phyloP scores from a whole-genome alignment of 2,329 filamentous ascomycete genomes.

The Colletotrichum incanum region DNA sequence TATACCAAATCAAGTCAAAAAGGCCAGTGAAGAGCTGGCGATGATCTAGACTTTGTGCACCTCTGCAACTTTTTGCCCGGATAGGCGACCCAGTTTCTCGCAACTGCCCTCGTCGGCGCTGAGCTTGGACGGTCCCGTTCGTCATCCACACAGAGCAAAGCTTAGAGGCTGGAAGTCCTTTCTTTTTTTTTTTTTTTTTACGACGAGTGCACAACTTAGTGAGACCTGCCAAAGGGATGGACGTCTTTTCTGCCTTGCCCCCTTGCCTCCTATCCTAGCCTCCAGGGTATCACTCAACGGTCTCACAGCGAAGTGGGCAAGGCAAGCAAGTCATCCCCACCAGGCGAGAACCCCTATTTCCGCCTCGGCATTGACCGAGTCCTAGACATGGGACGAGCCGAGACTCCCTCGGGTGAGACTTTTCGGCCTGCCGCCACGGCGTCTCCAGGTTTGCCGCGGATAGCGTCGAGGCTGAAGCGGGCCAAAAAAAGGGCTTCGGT shows the following conservation, averaged over 20 bases:
- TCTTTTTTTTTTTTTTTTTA: neutral
- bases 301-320: neutral
- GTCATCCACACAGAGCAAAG: neutral
- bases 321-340: neutral
- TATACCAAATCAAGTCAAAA: slow-evolving; percentile 32
- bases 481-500: too few species aligned
- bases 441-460: too few species aligned
- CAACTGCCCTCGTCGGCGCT: neutral
- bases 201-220: too few species aligned
- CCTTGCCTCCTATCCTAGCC: neutral
- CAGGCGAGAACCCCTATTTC: neutral
- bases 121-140: neutral
- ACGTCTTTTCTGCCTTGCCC: neutral
- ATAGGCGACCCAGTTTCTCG: too few species aligned
- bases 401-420: neutral
- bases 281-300: neutral
- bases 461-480: too few species aligned
- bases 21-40: slow-evolving; percentile 25
- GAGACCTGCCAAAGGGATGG: too few species aligned
- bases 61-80: neutral
- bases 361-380: neutral
- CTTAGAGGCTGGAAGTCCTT: neutral
- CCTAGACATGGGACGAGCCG: neutral
- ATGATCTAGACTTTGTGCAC: neutral
- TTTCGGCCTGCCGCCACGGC: too few species aligned